Percentiles rank a stretch among this genome's conserved stretches.
These are phyloP conservation scores for Zygotorulaspora danielsina DNA, from an alignment of 805 yeast genomes.

Conservation along the genomic window DNA sequence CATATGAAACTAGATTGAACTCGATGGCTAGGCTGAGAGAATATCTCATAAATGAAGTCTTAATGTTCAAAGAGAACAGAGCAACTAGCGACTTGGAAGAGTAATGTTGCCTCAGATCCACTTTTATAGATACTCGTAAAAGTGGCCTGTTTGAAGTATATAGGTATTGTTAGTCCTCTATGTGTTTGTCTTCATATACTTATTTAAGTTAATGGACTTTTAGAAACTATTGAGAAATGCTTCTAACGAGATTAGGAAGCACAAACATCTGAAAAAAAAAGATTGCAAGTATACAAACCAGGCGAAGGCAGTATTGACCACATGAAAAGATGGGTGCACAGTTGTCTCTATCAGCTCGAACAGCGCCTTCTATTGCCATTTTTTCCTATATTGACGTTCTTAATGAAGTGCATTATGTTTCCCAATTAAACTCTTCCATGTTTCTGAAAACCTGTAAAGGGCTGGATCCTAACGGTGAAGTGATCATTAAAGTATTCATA, in stretches of 20 bases:
- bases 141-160: neutral
- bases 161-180: neutral
- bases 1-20: conserved; percentile 49
- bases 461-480: conserved; percentile 63
- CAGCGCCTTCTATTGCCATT: conserved; percentile 86
- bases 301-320: no score
- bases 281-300: no score
- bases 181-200: neutral
- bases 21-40: conserved; percentile 45
- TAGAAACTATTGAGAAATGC: no score
- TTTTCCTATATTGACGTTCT: conserved; percentile 85
- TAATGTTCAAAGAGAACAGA: conserved; percentile 41
- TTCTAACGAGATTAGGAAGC: no score
- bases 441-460: conserved; percentile 85
- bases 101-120: neutral
- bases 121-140: no score
- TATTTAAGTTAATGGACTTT: no score
- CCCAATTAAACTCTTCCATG: conserved; percentile 72
- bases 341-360: conserved; percentile 79
- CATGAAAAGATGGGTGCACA: conserved; percentile 90
- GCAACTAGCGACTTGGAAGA: conserved; percentile 6
- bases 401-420: conserved; percentile 67
- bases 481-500: conserved; percentile 76
- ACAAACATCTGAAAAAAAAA: no score
- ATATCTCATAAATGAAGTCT: conserved; percentile 51